Base-by-base conservation (phyloP, 169 alveolate genomes). In the Eimeria zaria region DNA sequence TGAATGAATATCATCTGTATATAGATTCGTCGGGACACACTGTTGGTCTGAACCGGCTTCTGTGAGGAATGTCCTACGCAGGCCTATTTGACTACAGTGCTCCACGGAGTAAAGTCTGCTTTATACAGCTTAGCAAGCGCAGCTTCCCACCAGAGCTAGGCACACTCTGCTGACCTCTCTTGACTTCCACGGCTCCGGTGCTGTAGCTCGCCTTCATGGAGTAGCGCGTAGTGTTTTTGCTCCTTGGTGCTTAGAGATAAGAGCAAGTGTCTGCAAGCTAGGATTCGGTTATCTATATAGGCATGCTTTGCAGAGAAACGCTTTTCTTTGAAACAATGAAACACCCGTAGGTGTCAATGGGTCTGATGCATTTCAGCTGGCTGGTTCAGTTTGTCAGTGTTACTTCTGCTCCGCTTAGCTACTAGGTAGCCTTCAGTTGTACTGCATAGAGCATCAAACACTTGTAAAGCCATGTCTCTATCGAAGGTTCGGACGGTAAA, bases 381-480 rank as follows among this genome's bases (percentile, higher is more conserved):
- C 78, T 71, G 36, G 53, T 39, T 22, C 83, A 39, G 33, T 16
- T 39, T 36, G 33, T 20, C 83, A 73, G 51, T 41, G 30, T 73
- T 39, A 41, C 55, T 22, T 22, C 69, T 46, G 44, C 67, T n/a
- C 44, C 53, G 83, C 67, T 44, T 78, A 30, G 88, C 88, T 67
- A 27, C 71, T 0, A 44, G 1, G 20, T 62, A 44, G 36, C 36
- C 30, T 46, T 60, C 83, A 14, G 46, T 60, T 41, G 71, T 24
- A 62, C 94, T 87, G 51, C 94, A 87, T 36, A 87, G 67, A 2
- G 55, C 83, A 64, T 87, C 94, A 64, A 87, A 87, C 18, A 87
- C 44, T 33, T 64, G 94, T 44, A 87, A 30, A 8, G 94, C 94
- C 20, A 18, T 44, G 30, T 60, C 60, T 27, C 46, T 62, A 60